These are phyloP conservation scores for Aspergillus carbonarius DNA, from an alignment of 2,329 filamentous ascomycete genomes.

Conservation along the genomic window DNA sequence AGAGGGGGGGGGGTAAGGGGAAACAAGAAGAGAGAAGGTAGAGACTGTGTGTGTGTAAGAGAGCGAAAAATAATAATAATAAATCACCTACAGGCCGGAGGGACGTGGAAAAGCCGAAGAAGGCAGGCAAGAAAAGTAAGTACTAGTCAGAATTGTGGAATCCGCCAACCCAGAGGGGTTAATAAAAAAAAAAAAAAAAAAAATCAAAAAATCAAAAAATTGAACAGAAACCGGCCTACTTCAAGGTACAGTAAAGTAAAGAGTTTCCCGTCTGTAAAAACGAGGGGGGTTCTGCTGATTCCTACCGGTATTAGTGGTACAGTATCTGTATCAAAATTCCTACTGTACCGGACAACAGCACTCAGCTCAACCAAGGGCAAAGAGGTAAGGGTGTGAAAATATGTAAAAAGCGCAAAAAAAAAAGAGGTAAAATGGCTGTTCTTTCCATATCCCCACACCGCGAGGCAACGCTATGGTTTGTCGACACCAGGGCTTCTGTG, in stretches of 20 bases:
- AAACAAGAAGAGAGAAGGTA: conserved; percentile 17
- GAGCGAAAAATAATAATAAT: conserved; percentile 19
- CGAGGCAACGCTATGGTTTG: conserved; percentile 3
- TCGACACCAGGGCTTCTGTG: conserved; percentile 30
- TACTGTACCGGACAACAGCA: not conserved
- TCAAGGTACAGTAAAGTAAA: conserved; percentile 3
- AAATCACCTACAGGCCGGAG: conserved; percentile 14
- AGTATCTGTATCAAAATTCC: not conserved
- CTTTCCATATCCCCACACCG: conserved; percentile 22
- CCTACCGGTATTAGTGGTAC: not conserved
- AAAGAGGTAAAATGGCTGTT: conserved; percentile 18
- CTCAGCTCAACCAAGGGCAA: not conserved
- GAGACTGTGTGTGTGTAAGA: conserved; percentile 13
- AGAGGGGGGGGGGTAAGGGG: conserved; percentile 23
- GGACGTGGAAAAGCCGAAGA: conserved; percentile 20
- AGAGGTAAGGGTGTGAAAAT: conserved; percentile 2
- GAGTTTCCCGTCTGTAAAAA: not conserved
- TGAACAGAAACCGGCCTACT: conserved; percentile 1
- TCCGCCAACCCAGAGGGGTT: conserved; percentile 8
- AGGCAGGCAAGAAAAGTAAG: conserved; percentile 17
- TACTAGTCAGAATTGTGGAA: conserved; percentile 19
- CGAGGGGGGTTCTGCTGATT: not conserved
- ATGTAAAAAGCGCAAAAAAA: conserved; percentile 11
- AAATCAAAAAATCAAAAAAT: conserved; percentile 5
- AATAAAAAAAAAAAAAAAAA: conserved; percentile 6